Conservation (phyloP, 345 rosid genomes). For the Corchorus capsularis region DNA sequence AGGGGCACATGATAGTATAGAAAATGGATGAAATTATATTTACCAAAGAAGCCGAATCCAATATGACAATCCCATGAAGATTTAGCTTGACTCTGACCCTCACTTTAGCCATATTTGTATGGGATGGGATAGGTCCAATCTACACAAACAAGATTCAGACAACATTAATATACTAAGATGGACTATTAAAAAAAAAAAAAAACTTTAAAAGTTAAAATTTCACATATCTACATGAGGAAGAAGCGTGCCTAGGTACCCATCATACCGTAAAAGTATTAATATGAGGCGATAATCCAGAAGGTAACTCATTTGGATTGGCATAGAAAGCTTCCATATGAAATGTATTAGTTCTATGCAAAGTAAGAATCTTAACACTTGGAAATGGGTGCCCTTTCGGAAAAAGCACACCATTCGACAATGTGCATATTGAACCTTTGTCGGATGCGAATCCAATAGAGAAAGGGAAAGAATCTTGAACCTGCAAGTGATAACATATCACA, state of each 20-base stretch:
- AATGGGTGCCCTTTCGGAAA: constrained; percentile 68
- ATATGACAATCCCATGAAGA: constrained; percentile 65
- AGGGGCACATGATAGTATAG: constrained; percentile 18
- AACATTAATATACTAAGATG: not conserved
- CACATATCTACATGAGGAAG: not conserved
- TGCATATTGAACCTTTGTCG: constrained; percentile 55
- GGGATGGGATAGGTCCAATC: constrained; percentile 68
- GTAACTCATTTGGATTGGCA: constrained; percentile 49
- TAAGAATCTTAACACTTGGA: constrained; percentile 75
- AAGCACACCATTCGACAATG: constrained; percentile 50
- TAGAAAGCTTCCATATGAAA: constrained; percentile 66
- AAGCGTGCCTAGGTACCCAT: not conserved
- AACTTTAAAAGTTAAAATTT: not conserved
- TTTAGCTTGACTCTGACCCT: constrained; percentile 66
- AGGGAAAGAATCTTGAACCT: constrained; percentile 86
- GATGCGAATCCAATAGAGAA: constrained; percentile 68
- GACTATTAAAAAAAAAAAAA: not conserved
- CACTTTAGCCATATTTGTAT: constrained; percentile 52
- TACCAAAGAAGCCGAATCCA: constrained; percentile 70
- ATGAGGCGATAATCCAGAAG: constrained; percentile 41
- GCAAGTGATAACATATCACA: constrained; percentile 21
- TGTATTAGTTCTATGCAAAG: constrained; percentile 46
- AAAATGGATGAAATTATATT: constrained; percentile 23
- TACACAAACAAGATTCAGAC: constrained; percentile 28
- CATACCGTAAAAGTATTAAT: constrained; percentile 57